Percentiles rank a stretch among this genome's conserved stretches.
Evolutionary conservation across 257 asterid genomes (phyloP).

Genomic region (Cruciata laevipes): DNA sequence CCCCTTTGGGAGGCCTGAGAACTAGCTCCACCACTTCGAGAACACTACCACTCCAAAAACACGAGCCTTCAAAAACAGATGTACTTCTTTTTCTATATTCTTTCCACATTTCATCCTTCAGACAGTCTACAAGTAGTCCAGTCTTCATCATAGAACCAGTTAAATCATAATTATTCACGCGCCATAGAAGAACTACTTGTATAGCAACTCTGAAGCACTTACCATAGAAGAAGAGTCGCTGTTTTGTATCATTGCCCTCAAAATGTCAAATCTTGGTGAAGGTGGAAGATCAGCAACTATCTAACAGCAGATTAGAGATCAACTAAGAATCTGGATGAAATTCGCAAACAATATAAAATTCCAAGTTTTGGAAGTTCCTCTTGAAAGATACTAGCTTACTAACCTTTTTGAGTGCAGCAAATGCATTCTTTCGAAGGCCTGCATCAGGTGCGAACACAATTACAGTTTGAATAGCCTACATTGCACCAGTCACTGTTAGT

Average conservation of each 20-base stretch:
- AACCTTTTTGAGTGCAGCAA: slow-evolving; percentile 62
- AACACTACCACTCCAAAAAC: slow-evolving; percentile 59
- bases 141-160: slow-evolving; percentile 33
- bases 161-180: background rate
- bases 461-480: slow-evolving; percentile 63
- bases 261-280: slow-evolving; percentile 60
- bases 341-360: background rate
- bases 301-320: slow-evolving; percentile 30
- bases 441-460: slow-evolving; percentile 72
- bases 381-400: slow-evolving; percentile 3
- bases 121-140: slow-evolving; percentile 65
- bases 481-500: slow-evolving; percentile 18
- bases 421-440: slow-evolving; percentile 53
- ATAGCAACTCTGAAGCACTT: slow-evolving; percentile 20
- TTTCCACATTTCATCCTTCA: slow-evolving; percentile 58
- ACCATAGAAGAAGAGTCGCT: slow-evolving; percentile 83
- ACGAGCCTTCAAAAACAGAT: slow-evolving; percentile 13
- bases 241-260: slow-evolving; percentile 59
- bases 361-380: background rate
- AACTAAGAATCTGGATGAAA: background rate
- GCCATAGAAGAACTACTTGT: background rate
- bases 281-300: slow-evolving; percentile 71
- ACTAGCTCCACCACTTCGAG: slow-evolving; percentile 70
- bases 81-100: slow-evolving; percentile 32
- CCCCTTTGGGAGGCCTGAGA: slow-evolving; percentile 76